Base-by-base conservation (phyloP, 768 basidiomycete species). In the Tylopilus intermedius region DNA sequence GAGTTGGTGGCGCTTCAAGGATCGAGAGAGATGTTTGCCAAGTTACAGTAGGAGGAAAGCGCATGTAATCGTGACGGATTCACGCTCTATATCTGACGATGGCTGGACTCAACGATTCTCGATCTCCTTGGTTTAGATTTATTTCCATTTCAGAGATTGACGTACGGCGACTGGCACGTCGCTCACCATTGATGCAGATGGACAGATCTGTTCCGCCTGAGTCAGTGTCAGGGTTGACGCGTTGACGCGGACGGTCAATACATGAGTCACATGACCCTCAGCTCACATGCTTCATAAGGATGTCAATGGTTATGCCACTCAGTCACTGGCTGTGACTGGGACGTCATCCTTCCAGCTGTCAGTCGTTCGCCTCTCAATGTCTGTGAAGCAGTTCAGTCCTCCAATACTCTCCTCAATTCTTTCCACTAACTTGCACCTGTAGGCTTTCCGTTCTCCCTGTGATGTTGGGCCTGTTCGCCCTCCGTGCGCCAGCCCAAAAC, bases 1-100 rank as follows among this genome's bases (percentile, higher is more conserved):
- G 94, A 96, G 65, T 80, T 93, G 48, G 71, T 80, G 35, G 86
- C 86, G 6, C 68, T 94, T 27, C 79, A 83, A 58, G 70, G 76
- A 45, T 86, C 87, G 26, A 86, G 81, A 64, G 77, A 80, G 59
- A 88, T 88, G 82, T 94, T 95, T 68, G 71, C 75, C 10, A 79
- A 80, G 61, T 67, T 90, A 51, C 84, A 83, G 64, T 83, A 64
- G 44, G 27, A 46, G 32, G 14, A n/a, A 38, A 33, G 43, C 18
- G 29, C 2, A 5, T 6, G 27, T 41, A 33, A 9, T 41, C n/a
- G n/a, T n/a, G n/a, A 33, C n/a, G n/a, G 14, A 29, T 10, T 21
- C 27, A 13, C 3, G 52, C 38, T 18, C 18, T 53, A 44, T 38
- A 33, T 29, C 8, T 8, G 29, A 29, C 29, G 8, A 4, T 29